Conservation (phyloP, 164 flowering plant species). For the Cinnamomum micranthum region DNA sequence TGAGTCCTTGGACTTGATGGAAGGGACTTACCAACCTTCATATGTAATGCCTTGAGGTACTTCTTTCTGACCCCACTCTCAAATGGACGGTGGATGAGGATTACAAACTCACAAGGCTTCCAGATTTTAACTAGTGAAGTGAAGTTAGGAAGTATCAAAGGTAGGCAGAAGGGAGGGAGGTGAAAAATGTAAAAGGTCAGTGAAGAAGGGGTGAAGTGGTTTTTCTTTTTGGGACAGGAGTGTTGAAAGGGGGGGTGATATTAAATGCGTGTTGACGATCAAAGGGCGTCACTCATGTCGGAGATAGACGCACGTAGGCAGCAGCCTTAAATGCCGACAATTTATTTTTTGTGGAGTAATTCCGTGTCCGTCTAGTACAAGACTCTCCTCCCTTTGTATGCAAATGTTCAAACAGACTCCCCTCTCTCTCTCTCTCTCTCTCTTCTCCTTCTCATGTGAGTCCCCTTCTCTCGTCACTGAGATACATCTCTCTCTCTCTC, state of each 20-base stretch:
- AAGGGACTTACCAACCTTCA: too few species aligned
- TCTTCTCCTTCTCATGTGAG: neutral
- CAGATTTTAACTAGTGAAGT: too few species aligned
- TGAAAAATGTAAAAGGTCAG: neutral
- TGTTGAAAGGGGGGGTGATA: neutral
- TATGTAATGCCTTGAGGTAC: too few species aligned
- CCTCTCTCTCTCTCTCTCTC: neutral
- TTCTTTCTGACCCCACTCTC: too few species aligned
- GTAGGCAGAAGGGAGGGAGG: neutral
- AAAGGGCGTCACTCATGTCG: constrained; percentile 20
- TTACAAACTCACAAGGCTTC: too few species aligned
- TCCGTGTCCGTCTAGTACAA: constrained; percentile 6
- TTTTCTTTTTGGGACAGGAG: neutral
- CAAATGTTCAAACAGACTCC: constrained; percentile 13
- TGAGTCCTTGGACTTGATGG: too few species aligned
- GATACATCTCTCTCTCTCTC: too few species aligned
- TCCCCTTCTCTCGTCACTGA: neutral
- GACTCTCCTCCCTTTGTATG: constrained; percentile 5
- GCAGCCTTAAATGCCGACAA: constrained; percentile 31
- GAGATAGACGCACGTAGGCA: constrained; percentile 19
- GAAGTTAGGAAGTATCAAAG: neutral
- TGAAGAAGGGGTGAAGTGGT: neutral
- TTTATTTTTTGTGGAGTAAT: constrained; percentile 16
- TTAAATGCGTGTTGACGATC: constrained; percentile 18
- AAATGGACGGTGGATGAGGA: too few species aligned